A percentile compares a stretch with the other conserved stretches of the same genome.
phyloP scores from a whole-genome alignment of 768 basidiomycete genomes.

The Macrocybe gigantea region DNA sequence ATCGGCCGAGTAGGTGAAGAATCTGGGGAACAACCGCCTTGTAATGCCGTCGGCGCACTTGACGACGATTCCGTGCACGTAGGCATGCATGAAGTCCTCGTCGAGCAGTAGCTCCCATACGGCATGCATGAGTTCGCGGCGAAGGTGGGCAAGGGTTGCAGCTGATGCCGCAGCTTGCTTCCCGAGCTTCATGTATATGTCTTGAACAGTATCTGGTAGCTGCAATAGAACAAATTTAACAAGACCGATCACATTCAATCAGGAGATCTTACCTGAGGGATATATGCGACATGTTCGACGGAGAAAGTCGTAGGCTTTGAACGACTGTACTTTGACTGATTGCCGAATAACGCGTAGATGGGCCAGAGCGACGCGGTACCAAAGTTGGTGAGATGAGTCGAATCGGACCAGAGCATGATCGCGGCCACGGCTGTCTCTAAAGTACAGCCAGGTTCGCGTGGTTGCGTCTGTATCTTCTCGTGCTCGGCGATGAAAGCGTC shows the following conservation, averaged over 20 bases:
- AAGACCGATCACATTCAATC: background rate
- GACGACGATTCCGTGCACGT: conserved; percentile 21
- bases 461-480: conserved; percentile 7
- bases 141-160: conserved; percentile 21
- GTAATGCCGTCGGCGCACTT: conserved; percentile 20
- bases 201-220: conserved; percentile 24
- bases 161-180: conserved; percentile 2
- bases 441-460: conserved; percentile 6
- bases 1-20: conserved; percentile 29
- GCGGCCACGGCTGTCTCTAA: conserved; percentile 19
- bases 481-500: conserved; percentile 12
- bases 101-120: conserved; percentile 20
- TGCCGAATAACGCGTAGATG: conserved; percentile 30
- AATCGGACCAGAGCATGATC: conserved; percentile 28
- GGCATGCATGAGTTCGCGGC: conserved; percentile 24
- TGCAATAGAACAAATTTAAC: conserved; percentile 5
- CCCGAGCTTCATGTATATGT: conserved; percentile 11
- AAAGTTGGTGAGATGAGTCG: conserved; percentile 29
- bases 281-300: conserved; percentile 34
- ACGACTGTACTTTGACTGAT: conserved; percentile 30
- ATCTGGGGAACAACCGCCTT: conserved; percentile 21
- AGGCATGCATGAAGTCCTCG: conserved; percentile 19
- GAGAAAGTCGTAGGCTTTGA: conserved; percentile 19
- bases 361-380: conserved; percentile 32
- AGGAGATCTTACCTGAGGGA: conserved; percentile 24